phyloP scores from a whole-genome alignment of 1,284 basidiomycete genomes.

The Ceratobasidium sp. region DNA sequence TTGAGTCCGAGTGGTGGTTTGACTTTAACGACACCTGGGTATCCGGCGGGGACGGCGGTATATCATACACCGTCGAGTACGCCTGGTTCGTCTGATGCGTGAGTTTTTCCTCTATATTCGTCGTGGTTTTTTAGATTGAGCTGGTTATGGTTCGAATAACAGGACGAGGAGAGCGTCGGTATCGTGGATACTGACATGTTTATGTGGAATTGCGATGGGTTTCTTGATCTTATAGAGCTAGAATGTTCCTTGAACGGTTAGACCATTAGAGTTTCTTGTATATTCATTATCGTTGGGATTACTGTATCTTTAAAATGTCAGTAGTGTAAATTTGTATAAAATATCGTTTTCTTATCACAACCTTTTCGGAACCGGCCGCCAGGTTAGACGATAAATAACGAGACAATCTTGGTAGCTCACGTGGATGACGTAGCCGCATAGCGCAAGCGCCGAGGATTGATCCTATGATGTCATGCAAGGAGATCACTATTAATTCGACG shows the following conservation, averaged over 20 bases:
- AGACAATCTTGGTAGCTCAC: not conserved
- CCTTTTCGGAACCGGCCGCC: not conserved
- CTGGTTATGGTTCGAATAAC: too few species aligned
- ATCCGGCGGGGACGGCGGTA: not conserved
- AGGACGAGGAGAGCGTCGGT: not conserved
- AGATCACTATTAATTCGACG: not conserved
- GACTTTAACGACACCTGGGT: not conserved
- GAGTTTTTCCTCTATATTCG: not conserved
- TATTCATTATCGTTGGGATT: not conserved
- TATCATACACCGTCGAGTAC: constrained; percentile 22
- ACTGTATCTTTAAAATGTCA: not conserved
- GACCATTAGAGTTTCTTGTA: too few species aligned
- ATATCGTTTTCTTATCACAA: not conserved
- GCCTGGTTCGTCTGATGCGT: constrained; percentile 18
- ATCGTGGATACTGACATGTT: not conserved
- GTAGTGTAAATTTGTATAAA: not conserved
- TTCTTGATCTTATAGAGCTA: too few species aligned
- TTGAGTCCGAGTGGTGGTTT: not conserved
- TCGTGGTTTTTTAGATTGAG: not conserved
- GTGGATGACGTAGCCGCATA: not conserved
- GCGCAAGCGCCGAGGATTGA: not conserved
- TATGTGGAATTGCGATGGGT: too few species aligned
- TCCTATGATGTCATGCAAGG: constrained; percentile 12
- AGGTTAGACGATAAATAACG: not conserved
- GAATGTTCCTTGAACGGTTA: too few species aligned